Conservation (phyloP, 257 asterid species). For the Jasminum sambac region DNA sequence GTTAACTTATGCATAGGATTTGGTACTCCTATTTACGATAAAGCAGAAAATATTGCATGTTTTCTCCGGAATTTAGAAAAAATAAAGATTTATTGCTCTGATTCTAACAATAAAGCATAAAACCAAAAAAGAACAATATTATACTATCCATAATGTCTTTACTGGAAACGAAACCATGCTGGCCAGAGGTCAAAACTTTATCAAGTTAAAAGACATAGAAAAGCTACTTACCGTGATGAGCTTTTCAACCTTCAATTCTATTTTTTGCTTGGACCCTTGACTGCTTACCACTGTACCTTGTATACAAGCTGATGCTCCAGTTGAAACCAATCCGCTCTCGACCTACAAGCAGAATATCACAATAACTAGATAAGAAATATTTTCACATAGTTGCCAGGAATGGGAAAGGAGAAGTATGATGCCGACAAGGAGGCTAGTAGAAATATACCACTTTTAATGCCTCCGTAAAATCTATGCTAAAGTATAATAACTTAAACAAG, state of each 20-base stretch:
- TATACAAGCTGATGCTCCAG: conserved; percentile 87
- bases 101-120: background rate
- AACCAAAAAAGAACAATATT: background rate
- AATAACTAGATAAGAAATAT: conserved; percentile 15
- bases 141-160: background rate
- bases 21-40: background rate
- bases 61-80: background rate
- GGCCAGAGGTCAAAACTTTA: conserved; percentile 5
- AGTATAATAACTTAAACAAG: background rate
- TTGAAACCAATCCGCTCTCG: conserved; percentile 66
- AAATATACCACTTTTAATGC: background rate
- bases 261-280: conserved; percentile 93
- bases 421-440: background rate
- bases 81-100: background rate
- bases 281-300: conserved; percentile 79
- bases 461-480: conserved; percentile 2
- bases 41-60: background rate
- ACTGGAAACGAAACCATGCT: background rate
- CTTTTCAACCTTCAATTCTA: conserved; percentile 85
- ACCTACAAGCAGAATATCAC: conserved; percentile 43
- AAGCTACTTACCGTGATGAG: conserved; percentile 64
- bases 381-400: conserved; percentile 20
- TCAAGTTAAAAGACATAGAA: conserved; percentile 14
- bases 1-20: background rate
- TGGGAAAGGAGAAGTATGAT: conserved; percentile 9